Conservation (phyloP, 495 filamentous ascomycete genomes). For the Bacidia gigantensis region DNA sequence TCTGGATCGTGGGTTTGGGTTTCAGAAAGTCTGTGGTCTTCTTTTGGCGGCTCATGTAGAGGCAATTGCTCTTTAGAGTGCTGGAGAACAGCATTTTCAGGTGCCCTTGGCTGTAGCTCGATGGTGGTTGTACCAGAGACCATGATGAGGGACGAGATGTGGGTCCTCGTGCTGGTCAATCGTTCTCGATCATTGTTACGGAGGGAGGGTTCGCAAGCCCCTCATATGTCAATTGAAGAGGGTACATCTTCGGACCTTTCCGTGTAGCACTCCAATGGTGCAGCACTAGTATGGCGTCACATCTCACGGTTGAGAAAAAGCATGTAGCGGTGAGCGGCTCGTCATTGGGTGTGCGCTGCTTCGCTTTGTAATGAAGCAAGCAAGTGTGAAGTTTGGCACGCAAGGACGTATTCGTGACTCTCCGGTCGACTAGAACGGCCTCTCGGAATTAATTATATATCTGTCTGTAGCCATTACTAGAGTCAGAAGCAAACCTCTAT, state of each 20-base stretch:
- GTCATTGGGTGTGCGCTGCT: no score
- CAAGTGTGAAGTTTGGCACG: no score
- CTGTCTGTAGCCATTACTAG: no score
- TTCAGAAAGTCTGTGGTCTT: not conserved
- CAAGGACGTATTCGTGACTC: no score
- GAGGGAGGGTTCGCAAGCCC: not conserved
- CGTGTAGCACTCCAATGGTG: not conserved
- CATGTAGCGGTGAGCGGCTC: no score
- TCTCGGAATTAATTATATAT: no score
- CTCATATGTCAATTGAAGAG: not conserved
- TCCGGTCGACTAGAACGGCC: no score
- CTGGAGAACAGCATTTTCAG: not conserved
- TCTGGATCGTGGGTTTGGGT: not conserved
- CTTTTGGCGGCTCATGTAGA: not conserved
- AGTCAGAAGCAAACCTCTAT: no score
- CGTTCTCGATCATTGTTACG: not conserved
- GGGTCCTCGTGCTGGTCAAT: not conserved
- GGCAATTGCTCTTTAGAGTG: not conserved
- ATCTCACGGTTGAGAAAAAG: not conserved
- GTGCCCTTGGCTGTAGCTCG: conserved; percentile 3
- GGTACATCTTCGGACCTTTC: not conserved
- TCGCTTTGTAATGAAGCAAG: no score
- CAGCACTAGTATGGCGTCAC: not conserved
- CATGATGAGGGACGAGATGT: not conserved
- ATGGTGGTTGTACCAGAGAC: not conserved